Conservation (phyloP, 2,329 filamentous ascomycete species). For the Colletotrichum falcatum region DNA sequence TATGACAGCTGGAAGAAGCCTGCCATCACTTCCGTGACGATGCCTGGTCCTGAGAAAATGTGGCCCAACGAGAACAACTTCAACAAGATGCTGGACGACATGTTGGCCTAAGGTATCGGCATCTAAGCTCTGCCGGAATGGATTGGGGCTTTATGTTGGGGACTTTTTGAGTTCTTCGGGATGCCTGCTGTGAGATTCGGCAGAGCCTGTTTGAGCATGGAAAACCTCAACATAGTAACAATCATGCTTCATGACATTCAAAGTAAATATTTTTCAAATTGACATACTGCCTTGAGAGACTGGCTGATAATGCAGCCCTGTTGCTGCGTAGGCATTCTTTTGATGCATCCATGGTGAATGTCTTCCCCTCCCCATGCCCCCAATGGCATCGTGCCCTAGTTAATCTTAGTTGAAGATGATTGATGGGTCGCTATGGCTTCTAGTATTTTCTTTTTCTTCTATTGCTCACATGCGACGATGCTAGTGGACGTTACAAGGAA, state of each 20-base stretch:
- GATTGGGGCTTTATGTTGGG: background rate
- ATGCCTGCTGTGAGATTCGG: background rate
- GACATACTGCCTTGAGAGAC: background rate
- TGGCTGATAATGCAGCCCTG: conserved; percentile 29
- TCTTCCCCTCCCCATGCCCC: conserved; percentile 71
- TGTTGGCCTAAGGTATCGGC: background rate
- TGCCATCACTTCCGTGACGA: background rate
- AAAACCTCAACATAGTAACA: background rate
- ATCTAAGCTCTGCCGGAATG: background rate
- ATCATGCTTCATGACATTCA: background rate
- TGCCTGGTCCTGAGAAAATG: background rate
- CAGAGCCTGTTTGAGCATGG: background rate
- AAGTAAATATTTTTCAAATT: background rate
- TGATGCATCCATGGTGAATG: conserved; percentile 68
- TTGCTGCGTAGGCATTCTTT: conserved; percentile 67
- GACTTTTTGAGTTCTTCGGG: background rate
- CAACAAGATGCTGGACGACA: background rate
- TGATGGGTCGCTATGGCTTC: background rate
- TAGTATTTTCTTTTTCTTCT: background rate
- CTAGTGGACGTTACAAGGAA: background rate
- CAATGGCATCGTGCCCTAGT: conserved; percentile 53
- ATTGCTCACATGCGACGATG: background rate
- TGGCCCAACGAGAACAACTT: background rate
- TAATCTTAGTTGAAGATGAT: conserved; percentile 13
- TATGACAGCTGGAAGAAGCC: background rate